phyloP scores from a whole-genome alignment of 441 rosid genomes.

The Raphanus hybrid region DNA sequence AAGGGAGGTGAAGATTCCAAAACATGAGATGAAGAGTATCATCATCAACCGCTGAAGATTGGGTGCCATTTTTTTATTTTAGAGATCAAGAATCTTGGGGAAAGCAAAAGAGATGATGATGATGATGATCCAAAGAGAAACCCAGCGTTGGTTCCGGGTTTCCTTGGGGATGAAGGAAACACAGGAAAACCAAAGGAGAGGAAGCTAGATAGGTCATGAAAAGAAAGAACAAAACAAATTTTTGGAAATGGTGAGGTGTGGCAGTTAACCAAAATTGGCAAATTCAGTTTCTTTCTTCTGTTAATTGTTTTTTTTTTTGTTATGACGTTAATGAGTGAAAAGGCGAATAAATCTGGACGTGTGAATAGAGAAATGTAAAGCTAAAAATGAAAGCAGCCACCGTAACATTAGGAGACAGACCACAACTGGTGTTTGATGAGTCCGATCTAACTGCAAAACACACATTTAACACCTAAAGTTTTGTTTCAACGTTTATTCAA shows the following conservation, averaged over 20 bases:
- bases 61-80: constrained; percentile 23
- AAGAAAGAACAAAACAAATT: constrained; percentile 33
- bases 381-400: constrained; percentile 38
- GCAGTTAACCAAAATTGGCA: constrained; percentile 41
- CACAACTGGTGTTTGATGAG: constrained; percentile 29
- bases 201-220: constrained; percentile 33
- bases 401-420: constrained; percentile 44
- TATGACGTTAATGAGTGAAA: constrained; percentile 37
- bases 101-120: constrained; percentile 19
- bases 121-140: constrained; percentile 35
- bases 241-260: constrained; percentile 24
- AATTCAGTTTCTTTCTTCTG: constrained; percentile 43
- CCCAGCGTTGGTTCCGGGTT: constrained; percentile 43
- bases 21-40: constrained; percentile 43
- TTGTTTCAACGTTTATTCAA: constrained; percentile 38
- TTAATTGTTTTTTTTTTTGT: not conserved
- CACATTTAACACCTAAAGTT: constrained; percentile 14
- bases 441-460: constrained; percentile 37
- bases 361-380: constrained; percentile 44
- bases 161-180: constrained; percentile 46
- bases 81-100: constrained; percentile 25
- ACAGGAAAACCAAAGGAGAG: constrained; percentile 31
- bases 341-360: constrained; percentile 44
- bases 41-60: not conserved
- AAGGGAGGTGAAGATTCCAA: constrained; percentile 47